phyloP scores from a whole-genome alignment of 2,329 filamentous ascomycete genomes.

The Gaeumannomyces tritici region DNA sequence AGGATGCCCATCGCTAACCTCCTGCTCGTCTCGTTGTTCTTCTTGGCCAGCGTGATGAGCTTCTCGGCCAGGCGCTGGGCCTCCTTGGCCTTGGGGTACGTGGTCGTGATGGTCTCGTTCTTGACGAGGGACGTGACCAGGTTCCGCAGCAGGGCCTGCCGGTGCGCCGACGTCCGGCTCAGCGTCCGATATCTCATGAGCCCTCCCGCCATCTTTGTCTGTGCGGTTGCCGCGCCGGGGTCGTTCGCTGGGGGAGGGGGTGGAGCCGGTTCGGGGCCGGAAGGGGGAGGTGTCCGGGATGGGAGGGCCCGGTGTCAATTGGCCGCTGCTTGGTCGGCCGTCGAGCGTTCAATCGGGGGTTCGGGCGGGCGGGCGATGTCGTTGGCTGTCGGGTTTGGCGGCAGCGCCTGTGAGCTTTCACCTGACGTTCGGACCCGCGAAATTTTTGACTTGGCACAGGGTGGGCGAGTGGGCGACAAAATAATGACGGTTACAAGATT shows the following conservation, averaged over 20 bases:
- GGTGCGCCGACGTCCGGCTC: conserved; percentile 74
- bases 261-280: neutral
- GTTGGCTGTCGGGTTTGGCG: neutral
- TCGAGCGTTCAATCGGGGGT: neutral
- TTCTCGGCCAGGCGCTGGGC: conserved; percentile 89
- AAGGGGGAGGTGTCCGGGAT: conserved; percentile 9
- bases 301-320: conserved; percentile 3
- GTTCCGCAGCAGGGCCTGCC: conserved; percentile 88
- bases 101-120: conserved; percentile 89
- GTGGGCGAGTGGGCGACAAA: neutral
- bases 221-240: neutral
- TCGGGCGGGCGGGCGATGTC: neutral
- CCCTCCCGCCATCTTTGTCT: conserved; percentile 66
- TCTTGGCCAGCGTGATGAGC: conserved; percentile 87
- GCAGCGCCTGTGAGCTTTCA: neutral
- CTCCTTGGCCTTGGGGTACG: conserved; percentile 95
- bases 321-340: neutral
- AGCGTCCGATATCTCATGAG: conserved; percentile 83
- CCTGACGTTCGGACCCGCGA: conserved; percentile 1
- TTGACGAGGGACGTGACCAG: conserved; percentile 90
- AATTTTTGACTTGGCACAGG: conserved; percentile 10
- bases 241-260: neutral
- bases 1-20: conserved; percentile 71
- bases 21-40: conserved; percentile 74
- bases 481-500: neutral